Percentiles rank a stretch among this genome's conserved stretches.
phyloP scores from a whole-genome alignment of 2,329 filamentous ascomycete genomes.

The Trichoderma pleuroti region DNA sequence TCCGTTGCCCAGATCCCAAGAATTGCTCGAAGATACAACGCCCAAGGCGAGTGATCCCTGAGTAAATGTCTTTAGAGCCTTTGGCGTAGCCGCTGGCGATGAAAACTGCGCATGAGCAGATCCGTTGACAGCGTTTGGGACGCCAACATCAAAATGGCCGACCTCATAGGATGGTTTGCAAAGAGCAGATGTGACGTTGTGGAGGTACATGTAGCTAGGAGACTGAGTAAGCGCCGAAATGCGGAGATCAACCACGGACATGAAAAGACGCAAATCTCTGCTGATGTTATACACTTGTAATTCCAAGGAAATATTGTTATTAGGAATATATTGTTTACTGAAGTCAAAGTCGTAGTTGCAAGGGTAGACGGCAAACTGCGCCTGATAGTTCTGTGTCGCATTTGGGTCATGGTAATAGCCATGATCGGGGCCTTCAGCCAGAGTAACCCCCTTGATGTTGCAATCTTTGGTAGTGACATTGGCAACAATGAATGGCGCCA shows the following conservation, averaged over 20 bases:
- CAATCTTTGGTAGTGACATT: conserved; percentile 26
- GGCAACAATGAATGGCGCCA: conserved; percentile 24
- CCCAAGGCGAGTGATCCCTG: conserved; percentile 3
- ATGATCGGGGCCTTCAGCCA: conserved; percentile 26
- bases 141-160: conserved; percentile 20
- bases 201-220: conserved; percentile 17
- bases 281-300: background rate
- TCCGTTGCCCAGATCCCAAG: conserved; percentile 1
- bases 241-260: conserved; percentile 7
- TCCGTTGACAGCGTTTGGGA: conserved; percentile 21
- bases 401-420: conserved; percentile 25
- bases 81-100: background rate
- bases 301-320: conserved; percentile 12
- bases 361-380: conserved; percentile 24
- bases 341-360: conserved; percentile 29
- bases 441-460: conserved; percentile 25
- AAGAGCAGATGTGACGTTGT: conserved; percentile 23
- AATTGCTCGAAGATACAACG: background rate
- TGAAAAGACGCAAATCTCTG: background rate
- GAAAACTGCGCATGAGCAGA: conserved; percentile 24
- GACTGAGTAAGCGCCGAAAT: background rate
- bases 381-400: conserved; percentile 30
- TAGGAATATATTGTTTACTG: conserved; percentile 19
- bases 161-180: background rate
- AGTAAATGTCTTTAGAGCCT: background rate